Conservation (phyloP, 1,139 yeast genomes). For the Candida anutae region DNA sequence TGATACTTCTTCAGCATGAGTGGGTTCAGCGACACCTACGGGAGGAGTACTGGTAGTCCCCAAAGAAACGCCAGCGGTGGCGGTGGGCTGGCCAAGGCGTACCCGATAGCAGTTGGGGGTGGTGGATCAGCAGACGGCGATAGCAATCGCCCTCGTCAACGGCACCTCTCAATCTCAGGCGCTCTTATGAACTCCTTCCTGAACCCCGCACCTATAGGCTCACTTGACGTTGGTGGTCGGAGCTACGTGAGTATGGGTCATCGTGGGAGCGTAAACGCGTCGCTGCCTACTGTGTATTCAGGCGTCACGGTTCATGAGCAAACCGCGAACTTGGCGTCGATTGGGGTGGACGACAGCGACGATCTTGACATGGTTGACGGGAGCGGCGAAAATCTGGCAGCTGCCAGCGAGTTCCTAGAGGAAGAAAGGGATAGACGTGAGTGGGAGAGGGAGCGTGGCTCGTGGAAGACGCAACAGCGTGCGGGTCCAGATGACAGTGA, state of each 20-base stretch:
- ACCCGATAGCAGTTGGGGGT: not conserved
- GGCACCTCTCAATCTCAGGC: constrained; percentile 20
- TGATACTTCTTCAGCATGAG: too few species aligned
- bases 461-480: not conserved
- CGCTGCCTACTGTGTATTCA: constrained; percentile 37
- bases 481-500: not conserved
- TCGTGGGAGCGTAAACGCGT: constrained; percentile 12
- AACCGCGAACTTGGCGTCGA: constrained; percentile 53
- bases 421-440: too few species aligned
- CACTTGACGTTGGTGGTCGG: constrained; percentile 38
- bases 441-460: too few species aligned
- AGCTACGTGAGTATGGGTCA: constrained; percentile 31
- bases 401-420: not conserved
- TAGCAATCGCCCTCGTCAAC: constrained; percentile 5
- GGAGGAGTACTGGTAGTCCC: too few species aligned
- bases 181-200: constrained; percentile 17
- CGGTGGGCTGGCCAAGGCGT: too few species aligned
- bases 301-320: constrained; percentile 53
- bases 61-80: too few species aligned
- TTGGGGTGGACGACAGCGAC: constrained; percentile 47
- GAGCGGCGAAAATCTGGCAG: constrained; percentile 2
- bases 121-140: not conserved
- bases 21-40: too few species aligned
- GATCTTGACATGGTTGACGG: constrained; percentile 7
- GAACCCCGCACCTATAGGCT: constrained; percentile 11